Conservation (phyloP, 768 basidiomycete genomes). For the Pleurotus eryngii region DNA sequence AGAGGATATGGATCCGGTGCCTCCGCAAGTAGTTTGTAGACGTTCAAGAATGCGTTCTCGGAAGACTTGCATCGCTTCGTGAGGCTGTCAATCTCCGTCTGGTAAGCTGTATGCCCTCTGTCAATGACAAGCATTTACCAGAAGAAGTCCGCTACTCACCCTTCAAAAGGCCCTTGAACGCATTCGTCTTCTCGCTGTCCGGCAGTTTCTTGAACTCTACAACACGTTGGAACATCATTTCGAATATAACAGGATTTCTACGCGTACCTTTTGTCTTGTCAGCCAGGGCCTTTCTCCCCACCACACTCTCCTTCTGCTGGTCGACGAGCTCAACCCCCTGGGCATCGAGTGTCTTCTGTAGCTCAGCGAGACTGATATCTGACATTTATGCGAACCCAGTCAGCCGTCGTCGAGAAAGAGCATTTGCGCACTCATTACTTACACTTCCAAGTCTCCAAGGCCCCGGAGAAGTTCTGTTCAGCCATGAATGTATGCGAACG, state of each 20-base stretch:
- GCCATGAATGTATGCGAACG: constrained; percentile 22
- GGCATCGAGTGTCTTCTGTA: constrained; percentile 89
- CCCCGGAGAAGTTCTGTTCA: constrained; percentile 90
- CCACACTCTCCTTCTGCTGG: constrained; percentile 95
- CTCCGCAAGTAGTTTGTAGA: constrained; percentile 95
- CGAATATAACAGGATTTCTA: not conserved
- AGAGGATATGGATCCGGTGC: constrained; percentile 97
- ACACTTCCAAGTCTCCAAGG: constrained; percentile 92
- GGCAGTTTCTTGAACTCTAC: constrained; percentile 92
- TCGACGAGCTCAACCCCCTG: constrained; percentile 96
- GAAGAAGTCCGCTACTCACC: constrained; percentile 36
- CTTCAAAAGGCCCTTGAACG: constrained; percentile 90
- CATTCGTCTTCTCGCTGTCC: constrained; percentile 81
- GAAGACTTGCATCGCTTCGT: constrained; percentile 90
- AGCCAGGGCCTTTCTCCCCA: constrained; percentile 90
- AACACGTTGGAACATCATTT: not conserved
- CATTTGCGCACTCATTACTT: constrained; percentile 15
- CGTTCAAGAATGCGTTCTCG: constrained; percentile 94
- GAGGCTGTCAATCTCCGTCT: constrained; percentile 92
- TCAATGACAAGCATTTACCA: not conserved
- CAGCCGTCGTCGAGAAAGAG: not conserved
- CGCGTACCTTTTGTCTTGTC: constrained; percentile 93
- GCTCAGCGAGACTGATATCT: constrained; percentile 86
- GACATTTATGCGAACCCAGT: not conserved
- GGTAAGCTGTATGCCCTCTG: constrained; percentile 63